Conservation (phyloP, 148 eudicot genomes). For the Gaultheria prostrata region DNA sequence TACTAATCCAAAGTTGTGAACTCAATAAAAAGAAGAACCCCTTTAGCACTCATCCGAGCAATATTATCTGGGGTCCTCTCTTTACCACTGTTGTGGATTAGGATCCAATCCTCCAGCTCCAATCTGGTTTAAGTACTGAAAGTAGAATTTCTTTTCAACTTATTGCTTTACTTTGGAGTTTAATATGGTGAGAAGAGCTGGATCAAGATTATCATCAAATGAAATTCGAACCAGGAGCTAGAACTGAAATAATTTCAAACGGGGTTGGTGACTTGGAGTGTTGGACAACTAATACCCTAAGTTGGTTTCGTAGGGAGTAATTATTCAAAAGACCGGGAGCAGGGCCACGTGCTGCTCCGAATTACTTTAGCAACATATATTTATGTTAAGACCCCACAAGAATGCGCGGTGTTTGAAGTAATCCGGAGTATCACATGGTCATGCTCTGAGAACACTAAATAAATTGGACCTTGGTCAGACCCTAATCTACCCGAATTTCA, state of each 20-base stretch:
- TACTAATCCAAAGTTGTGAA: constrained; percentile 9
- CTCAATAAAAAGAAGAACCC: background rate
- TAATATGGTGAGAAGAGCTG: background rate
- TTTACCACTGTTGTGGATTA: constrained; percentile 2
- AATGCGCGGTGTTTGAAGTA: too few relatives aligned
- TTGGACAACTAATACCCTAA: background rate
- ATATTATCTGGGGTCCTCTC: background rate
- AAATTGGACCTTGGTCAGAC: background rate
- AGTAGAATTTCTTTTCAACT: background rate
- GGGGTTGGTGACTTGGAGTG: background rate
- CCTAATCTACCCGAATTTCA: background rate
- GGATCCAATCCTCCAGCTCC: background rate
- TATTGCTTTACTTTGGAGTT: background rate
- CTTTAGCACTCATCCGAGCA: constrained; percentile 15
- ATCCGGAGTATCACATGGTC: too few relatives aligned
- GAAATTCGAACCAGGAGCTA: background rate
- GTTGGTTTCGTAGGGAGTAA: background rate
- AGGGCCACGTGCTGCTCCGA: too few relatives aligned
- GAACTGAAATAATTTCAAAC: background rate
- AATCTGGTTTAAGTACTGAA: background rate
- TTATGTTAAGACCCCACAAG: too few relatives aligned
- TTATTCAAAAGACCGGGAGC: too few relatives aligned
- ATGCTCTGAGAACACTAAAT: too few relatives aligned
- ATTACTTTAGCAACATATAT: too few relatives aligned
- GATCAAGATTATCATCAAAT: too few relatives aligned